phyloP scores from a whole-genome alignment of 306 rosid genomes.

The Mimosa pudica region DNA sequence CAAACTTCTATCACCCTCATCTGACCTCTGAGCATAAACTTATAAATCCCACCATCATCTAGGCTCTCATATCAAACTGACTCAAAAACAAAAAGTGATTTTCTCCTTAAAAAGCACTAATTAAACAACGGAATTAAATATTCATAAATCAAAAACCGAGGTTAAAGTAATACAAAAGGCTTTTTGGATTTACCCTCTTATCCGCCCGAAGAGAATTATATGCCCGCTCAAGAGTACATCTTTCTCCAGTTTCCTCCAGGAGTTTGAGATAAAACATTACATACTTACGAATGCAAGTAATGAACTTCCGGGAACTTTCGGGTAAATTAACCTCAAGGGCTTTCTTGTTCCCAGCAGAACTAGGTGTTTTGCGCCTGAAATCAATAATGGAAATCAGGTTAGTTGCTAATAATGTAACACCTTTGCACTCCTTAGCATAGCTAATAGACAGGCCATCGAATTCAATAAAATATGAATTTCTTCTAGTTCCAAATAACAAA shows the following conservation, averaged over 20 bases:
- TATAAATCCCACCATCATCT: conserved; percentile 11
- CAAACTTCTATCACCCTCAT: conserved; percentile 3
- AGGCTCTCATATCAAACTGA: conserved; percentile 21
- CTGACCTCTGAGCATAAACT: conserved; percentile 9
- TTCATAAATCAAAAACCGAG: conserved; percentile 3
- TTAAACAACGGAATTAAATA: conserved; percentile 7
- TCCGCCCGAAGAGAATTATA: conserved; percentile 87
- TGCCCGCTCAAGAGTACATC: conserved; percentile 90
- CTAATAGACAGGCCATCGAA: conserved; percentile 21
- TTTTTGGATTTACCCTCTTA: conserved; percentile 72
- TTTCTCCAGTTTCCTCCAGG: conserved; percentile 93
- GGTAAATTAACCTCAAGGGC: conserved; percentile 92
- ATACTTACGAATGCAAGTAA: conserved; percentile 94
- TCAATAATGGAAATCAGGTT: conserved; percentile 36
- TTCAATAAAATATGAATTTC: conserved; percentile 5
- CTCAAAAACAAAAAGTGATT: conserved; percentile 26
- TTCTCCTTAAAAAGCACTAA: conserved; percentile 22
- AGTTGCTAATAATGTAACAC: conserved; percentile 27
- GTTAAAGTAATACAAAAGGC: conserved; percentile 34
- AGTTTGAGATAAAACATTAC: conserved; percentile 83
- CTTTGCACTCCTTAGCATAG: conserved; percentile 24
- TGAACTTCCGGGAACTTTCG: conserved; percentile 94
- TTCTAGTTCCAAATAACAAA: conserved; percentile 20
- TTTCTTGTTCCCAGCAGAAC: conserved; percentile 71
- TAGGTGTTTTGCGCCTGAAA: conserved; percentile 88